These are phyloP conservation scores for Backusella mclennaniae DNA, from an alignment of 192 early-diverging fungal genomes.

Conservation along the genomic window DNA sequence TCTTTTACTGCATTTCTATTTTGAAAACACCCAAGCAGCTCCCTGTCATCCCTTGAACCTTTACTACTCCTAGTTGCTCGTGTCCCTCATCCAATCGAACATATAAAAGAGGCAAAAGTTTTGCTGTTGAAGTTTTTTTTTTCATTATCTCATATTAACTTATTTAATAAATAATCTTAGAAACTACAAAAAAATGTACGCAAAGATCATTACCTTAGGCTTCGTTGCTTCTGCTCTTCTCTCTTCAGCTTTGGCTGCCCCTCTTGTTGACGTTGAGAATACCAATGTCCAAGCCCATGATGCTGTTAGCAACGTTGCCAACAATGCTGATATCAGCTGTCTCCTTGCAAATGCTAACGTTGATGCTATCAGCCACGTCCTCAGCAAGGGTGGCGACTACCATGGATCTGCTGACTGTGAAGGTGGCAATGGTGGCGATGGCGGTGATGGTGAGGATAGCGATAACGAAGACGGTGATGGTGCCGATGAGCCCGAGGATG, in stretches of 20 bases:
- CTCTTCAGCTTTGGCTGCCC: background rate
- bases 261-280: background rate
- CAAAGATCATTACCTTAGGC: background rate
- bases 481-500: background rate
- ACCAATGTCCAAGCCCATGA: background rate
- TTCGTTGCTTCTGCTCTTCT: background rate
- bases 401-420: background rate
- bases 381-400: background rate
- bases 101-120: background rate
- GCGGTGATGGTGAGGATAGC: background rate
- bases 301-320: background rate
- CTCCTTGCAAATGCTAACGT: background rate
- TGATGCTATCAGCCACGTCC: background rate
- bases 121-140: background rate
- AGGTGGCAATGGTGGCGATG: background rate
- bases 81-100: background rate
- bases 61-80: background rate
- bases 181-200: background rate
- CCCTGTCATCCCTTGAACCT: background rate
- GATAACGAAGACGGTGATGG: background rate
- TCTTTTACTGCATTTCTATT: background rate
- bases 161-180: conserved; percentile 6
- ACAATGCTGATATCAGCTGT: background rate
- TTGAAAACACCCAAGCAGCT: background rate
- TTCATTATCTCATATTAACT: background rate